Base-by-base conservation (phyloP, 1,284 basidiomycete species). In the Chiua sp. region DNA sequence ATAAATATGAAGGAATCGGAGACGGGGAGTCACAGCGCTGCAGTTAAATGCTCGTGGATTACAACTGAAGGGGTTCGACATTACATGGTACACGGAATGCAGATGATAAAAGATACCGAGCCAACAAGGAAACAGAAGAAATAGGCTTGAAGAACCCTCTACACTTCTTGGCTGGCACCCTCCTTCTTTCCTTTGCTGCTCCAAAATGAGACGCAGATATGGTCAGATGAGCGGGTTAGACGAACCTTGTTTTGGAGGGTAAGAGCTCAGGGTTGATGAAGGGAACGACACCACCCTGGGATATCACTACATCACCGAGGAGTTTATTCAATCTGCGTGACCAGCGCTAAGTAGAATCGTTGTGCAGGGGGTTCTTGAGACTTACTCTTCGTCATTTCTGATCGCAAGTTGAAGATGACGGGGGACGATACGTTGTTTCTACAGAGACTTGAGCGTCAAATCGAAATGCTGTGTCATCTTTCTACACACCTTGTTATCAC, bases 341-440 rank as follows among this genome's bases (percentile, higher is more conserved):
- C 52, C 61, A 28, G 68, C 4, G 57, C 60, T 61, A 28, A 55
- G 53, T 28, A 42, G 16, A 16, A 39, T 22, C 47, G 12, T 20
- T 11, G 32, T 11, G 47, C 16, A 28, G 18, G 46, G 63, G 20
- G n/a, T n/a, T n/a, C 67, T 70, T 69, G 65, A 73, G 15, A 79
- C 86, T 65, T 66, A 87, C 87, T 93, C 91, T 70, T 93, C 91
- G 62, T 93, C 92, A 76, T 93, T 93, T 67, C 93, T 86, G 78
- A 96, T 94, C 67, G 93, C 94, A 63, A 96, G 90, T 75, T 95
- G 93, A 60, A 96, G 76, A 78, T 96, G 93, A 75, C 94, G 87
- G 61, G 94, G 94, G 20, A 94, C 91, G 74, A 96, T 95, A 88
- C 93, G 93, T 72, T 92, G 91, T 83, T 94, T 90, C 83, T 76